Conservation (phyloP, 345 rosid species). For the Citrus inodora region DNA sequence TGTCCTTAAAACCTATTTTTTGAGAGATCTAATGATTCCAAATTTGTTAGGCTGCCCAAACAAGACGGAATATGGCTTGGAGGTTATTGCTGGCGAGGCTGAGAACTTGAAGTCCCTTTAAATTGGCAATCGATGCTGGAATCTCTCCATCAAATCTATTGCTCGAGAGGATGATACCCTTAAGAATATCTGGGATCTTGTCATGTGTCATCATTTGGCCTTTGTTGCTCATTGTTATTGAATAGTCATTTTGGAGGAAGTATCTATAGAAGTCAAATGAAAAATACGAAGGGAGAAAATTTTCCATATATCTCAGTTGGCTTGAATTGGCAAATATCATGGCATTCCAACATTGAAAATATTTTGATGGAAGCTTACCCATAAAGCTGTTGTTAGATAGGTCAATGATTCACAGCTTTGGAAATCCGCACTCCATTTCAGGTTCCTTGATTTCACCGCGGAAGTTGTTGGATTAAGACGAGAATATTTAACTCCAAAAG, state of each 20-base stretch:
- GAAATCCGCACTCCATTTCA: not conserved
- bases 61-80: not conserved
- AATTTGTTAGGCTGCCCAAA: not conserved
- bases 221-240: not conserved
- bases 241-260: not conserved
- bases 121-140: not conserved
- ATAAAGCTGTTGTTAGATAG: slow-evolving; percentile 7
- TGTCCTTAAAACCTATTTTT: not conserved
- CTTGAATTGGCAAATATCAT: not conserved
- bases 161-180: no score
- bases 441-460: not conserved
- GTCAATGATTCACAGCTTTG: slow-evolving; percentile 7
- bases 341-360: slow-evolving; percentile 9
- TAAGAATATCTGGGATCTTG: no score
- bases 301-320: not conserved
- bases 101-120: not conserved
- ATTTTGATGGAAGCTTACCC: not conserved
- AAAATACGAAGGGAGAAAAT: no score
- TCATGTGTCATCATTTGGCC: not conserved
- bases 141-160: no score
- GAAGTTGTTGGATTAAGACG: not conserved
- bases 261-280: no score
- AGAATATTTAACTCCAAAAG: no score
- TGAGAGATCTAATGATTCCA: not conserved
- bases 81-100: not conserved